Evolutionary conservation across 352 stramenopile species (phyloP).

Genomic region (Blastocystis sp.): DNA sequence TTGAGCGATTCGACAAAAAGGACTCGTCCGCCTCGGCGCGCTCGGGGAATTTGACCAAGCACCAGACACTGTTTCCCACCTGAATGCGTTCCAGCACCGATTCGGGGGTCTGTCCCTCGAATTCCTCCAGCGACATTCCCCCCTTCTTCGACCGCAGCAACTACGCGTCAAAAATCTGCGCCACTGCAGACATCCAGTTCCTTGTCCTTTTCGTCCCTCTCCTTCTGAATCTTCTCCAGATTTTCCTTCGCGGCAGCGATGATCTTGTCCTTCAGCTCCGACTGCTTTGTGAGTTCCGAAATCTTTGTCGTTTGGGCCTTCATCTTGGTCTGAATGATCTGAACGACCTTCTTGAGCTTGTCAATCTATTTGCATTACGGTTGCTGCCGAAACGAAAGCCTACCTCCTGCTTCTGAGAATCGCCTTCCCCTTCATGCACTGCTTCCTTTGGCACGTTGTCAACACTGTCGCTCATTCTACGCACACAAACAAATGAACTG

Average conservation of each 20-base stretch:
- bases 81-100: constrained; percentile 40
- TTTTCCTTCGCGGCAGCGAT: constrained; percentile 44
- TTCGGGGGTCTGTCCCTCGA: constrained; percentile 40
- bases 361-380: not conserved
- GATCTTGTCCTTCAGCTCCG: constrained; percentile 38
- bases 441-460: not conserved
- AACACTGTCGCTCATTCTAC: not conserved
- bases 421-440: not conserved
- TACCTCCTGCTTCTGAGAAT: constrained; percentile 37
- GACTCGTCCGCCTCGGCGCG: not conserved
- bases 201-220: constrained; percentile 26
- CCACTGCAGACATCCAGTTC: not conserved
- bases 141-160: constrained; percentile 36
- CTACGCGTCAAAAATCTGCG: not conserved
- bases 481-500: not conserved
- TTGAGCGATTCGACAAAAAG: not conserved
- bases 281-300: constrained; percentile 41
- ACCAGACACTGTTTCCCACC: constrained; percentile 44
- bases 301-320: constrained; percentile 23
- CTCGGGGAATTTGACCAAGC: constrained; percentile 25
- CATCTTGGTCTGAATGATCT: constrained; percentile 33
- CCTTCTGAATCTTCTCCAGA: constrained; percentile 49
- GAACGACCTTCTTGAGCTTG: constrained; percentile 33
- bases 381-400: not conserved
- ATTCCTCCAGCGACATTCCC: constrained; percentile 20